Evolutionary conservation across 805 yeast species (phyloP).

Genomic region (Saturnispora diversa): DNA sequence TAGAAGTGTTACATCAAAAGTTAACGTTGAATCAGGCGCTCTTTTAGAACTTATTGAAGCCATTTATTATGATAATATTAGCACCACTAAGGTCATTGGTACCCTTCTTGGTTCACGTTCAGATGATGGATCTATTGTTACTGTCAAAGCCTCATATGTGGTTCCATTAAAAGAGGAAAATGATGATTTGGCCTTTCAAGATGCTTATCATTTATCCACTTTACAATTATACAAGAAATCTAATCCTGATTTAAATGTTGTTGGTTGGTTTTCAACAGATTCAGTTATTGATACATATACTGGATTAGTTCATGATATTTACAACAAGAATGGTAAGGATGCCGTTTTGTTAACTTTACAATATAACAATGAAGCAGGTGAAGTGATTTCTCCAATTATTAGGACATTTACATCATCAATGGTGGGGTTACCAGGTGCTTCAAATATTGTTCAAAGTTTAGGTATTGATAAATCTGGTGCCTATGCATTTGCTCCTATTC

Average conservation of each 20-base stretch:
- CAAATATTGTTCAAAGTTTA: constrained; percentile 30
- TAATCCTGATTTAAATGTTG: constrained; percentile 66
- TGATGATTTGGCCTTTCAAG: constrained; percentile 70
- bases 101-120: constrained; percentile 74
- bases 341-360: constrained; percentile 74
- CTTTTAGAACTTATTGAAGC: constrained; percentile 71
- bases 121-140: constrained; percentile 73
- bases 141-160: constrained; percentile 65
- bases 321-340: constrained; percentile 65
- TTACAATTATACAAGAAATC: constrained; percentile 67
- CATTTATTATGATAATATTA: constrained; percentile 47
- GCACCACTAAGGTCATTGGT: constrained; percentile 59
- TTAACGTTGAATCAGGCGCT: constrained; percentile 60
- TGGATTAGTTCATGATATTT: constrained; percentile 74
- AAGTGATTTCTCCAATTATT: constrained; percentile 46
- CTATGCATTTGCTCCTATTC: constrained; percentile 70
- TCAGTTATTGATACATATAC: constrained; percentile 60
- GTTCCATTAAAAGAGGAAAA: constrained; percentile 74
- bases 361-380: constrained; percentile 41
- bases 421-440: constrained; percentile 46
- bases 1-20: constrained; percentile 39
- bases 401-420: constrained; percentile 72
- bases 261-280: constrained; percentile 76
- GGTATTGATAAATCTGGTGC: constrained; percentile 36
- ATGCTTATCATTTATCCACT: constrained; percentile 63